Conservation (phyloP, 2,329 filamentous ascomycete genomes). For the Colletotrichum karsti region DNA sequence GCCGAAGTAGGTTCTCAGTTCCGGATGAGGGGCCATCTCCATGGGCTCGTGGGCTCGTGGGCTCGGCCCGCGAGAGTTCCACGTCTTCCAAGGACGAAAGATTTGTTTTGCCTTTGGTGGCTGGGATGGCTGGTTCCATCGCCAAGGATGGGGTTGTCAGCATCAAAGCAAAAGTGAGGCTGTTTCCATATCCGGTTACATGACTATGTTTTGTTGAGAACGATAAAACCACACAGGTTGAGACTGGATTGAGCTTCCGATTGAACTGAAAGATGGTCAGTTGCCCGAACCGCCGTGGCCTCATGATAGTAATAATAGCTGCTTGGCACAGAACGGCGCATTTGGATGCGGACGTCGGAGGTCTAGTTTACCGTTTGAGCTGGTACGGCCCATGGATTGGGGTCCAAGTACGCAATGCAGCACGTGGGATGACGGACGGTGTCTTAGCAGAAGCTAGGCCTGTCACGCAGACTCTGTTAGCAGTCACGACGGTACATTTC, state of each 20-base stretch:
- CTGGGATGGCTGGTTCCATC: background rate
- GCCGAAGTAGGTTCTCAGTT: background rate
- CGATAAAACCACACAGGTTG: too few species aligned
- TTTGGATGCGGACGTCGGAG: background rate
- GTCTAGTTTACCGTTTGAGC: background rate
- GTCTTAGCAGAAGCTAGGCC: background rate
- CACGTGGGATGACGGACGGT: background rate
- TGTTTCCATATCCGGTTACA: background rate
- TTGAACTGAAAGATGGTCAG: too few species aligned
- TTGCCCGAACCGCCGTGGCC: too few species aligned
- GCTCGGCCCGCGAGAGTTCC: constrained; percentile 8
- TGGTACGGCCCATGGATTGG: background rate
- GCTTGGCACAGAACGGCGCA: too few species aligned
- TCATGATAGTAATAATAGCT: too few species aligned
- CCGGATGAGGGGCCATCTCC: background rate
- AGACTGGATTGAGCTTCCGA: too few species aligned
- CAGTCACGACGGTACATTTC: background rate
- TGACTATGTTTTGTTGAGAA: background rate
- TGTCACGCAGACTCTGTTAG: background rate
- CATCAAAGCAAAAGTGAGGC: constrained; percentile 12
- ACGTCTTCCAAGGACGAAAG: constrained; percentile 8
- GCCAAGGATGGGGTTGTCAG: background rate
- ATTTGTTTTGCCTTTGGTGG: background rate
- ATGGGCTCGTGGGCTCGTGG: background rate
- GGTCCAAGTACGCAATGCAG: background rate